Evolutionary conservation across 805 yeast genomes (phyloP), one percentile per base, ranked within the genome.

Genomic region (Kuraishia molischiana): DNA sequence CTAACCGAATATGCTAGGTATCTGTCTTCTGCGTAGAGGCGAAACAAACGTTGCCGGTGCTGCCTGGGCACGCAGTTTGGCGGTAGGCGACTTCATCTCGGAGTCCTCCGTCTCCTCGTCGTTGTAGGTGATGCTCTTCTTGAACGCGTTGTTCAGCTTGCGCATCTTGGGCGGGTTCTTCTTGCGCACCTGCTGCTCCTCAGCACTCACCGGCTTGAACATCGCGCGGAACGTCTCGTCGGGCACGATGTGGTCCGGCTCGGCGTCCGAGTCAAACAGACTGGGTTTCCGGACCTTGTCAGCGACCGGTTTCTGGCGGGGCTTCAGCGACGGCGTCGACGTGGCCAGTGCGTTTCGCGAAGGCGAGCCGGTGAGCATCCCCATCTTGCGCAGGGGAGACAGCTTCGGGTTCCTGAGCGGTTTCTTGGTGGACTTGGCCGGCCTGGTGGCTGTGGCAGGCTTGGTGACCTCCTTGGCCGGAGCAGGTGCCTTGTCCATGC

Each of bases 1-100:
- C 8, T 8, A 22, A 22, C 71, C 31, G 17, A 28, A 28, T 5
- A 28, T 28, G 17, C 31, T 28, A 6, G 31, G 31, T 9, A 14
- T 11, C 11, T 22, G 13, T 28, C 13, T 28, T 14, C 31, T 8
- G 6, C 17, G 6, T 14, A 28, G 17, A 11, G 31, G 31, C 17
- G 31, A 28, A 11, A 14, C 31, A 28, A 28, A 28, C 17, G 31
- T 14, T 5, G 13, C 5, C 17, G 13, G 14, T 9, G 31, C 8
- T 8, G 8, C 11, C 26, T 22, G 31, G 31, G 31, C 17, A 5
- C 13, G 6, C 31, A 28, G 17, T 14, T 14, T 28, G 11, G 26
- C 26, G 26, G 11, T 8, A 22, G 26, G 26, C 8, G 26, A 22
- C 11, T 22, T 22, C 26, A 22, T 8, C 8, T 8, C 26, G 26